phyloP scores from a whole-genome alignment of 73 alveolate species.

The Paraurostyla sp. region DNA sequence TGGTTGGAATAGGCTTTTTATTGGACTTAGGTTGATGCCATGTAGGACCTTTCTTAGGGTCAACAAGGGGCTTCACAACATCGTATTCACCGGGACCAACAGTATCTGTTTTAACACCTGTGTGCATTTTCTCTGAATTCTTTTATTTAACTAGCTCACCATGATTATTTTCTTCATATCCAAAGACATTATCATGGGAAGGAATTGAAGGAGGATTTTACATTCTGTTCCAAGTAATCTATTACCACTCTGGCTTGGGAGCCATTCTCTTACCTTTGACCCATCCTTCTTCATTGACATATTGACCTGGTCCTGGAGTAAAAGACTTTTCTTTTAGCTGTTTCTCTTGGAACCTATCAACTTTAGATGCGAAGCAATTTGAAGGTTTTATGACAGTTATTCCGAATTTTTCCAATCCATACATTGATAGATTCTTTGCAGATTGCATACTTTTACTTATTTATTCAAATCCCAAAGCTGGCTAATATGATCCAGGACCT shows the following conservation, averaged over 20 bases:
- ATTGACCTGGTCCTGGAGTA: conserved; percentile 77
- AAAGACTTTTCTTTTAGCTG: conserved; percentile 2
- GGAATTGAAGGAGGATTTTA: conserved; percentile 82
- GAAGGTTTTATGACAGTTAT: conserved; percentile 70
- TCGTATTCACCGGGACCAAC: conserved; percentile 89
- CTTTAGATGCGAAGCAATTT: conserved; percentile 66
- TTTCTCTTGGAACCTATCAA: conserved; percentile 62
- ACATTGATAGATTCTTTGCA: conserved; percentile 51
- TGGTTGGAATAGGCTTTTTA: conserved; percentile 29
- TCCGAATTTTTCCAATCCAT: conserved; percentile 64
- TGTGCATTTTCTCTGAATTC: conserved; percentile 68
- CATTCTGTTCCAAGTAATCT: conserved; percentile 56
- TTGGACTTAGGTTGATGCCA: conserved; percentile 61
- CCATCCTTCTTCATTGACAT: conserved; percentile 3
- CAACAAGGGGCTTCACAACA: conserved; percentile 4
- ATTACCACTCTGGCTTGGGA: conserved; percentile 43
- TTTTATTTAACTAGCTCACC: conserved; percentile 76
- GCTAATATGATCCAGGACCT: conserved; percentile 64
- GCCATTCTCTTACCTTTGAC: neutral
- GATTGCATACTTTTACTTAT: conserved; percentile 59
- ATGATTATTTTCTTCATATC: conserved; percentile 73
- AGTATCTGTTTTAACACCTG: conserved; percentile 71
- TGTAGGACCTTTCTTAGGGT: conserved; percentile 53
- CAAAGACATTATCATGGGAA: conserved; percentile 81
- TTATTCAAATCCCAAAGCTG: conserved; percentile 48